phyloP scores from a whole-genome alignment of 768 basidiomycete species.

The Rhizopogon roseolus region DNA sequence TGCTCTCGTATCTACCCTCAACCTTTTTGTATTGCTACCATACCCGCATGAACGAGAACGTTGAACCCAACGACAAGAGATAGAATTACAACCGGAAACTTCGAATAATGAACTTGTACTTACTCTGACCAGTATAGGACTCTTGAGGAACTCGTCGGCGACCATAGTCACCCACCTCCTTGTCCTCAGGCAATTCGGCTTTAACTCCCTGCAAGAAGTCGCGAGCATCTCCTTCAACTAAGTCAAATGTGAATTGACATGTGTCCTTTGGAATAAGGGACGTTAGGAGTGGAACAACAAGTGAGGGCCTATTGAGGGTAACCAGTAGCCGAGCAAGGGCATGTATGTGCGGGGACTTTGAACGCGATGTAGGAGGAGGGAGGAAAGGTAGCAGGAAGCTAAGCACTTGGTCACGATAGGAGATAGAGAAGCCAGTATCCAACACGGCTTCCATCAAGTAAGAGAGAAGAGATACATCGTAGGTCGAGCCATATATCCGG shows the following conservation, averaged over 20 bases:
- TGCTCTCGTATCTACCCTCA: too few relatives aligned
- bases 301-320: constrained; percentile 75
- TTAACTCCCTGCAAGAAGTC: constrained; percentile 83
- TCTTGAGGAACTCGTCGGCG: too few relatives aligned
- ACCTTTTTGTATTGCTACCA: too few relatives aligned
- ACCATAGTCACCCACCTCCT: constrained; percentile 58
- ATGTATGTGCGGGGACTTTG: constrained; percentile 71
- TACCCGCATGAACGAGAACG: too few relatives aligned
- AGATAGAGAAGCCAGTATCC: constrained; percentile 83
- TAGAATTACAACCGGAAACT: too few relatives aligned
- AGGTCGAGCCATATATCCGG: constrained; percentile 65
- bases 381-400: constrained; percentile 83
- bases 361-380: constrained; percentile 65
- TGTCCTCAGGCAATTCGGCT: constrained; percentile 61
- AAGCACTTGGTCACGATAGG: constrained; percentile 78
- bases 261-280: constrained; percentile 71
- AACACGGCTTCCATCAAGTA: constrained; percentile 93
- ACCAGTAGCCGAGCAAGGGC: constrained; percentile 86
- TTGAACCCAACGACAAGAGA: too few relatives aligned
- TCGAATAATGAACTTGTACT: too few relatives aligned
- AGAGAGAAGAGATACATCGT: constrained; percentile 74
- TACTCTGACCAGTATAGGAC: too few relatives aligned
- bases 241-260: constrained; percentile 94
- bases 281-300: constrained; percentile 69
- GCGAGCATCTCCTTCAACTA: constrained; percentile 90